phyloP scores from a whole-genome alignment of 2,329 filamentous ascomycete species.

The Ophiognomonia clavigignenti-juglandacearum region DNA sequence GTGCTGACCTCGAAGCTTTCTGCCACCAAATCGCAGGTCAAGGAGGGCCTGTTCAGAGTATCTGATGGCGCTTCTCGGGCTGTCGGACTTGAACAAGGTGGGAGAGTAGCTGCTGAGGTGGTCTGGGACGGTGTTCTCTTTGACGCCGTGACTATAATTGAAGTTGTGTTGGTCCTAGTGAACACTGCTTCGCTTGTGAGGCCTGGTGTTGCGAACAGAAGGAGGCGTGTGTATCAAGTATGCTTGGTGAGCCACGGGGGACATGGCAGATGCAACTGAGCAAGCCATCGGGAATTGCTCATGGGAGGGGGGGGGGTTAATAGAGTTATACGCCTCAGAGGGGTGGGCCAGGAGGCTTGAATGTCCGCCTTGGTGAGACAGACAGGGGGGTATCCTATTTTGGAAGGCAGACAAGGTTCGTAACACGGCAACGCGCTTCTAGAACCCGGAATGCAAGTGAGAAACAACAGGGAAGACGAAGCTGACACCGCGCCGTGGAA shows the following conservation, averaged over 20 bases:
- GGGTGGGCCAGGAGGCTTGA: no score
- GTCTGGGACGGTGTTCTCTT: slow-evolving; percentile 9
- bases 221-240: slow-evolving; percentile 7
- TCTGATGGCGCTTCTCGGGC: not conserved
- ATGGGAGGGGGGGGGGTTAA: no score
- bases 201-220: not conserved
- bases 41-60: not conserved
- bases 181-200: slow-evolving; percentile 8
- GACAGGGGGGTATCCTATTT: not conserved
- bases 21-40: slow-evolving; percentile 3
- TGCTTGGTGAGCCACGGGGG: slow-evolving; percentile 3
- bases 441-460: no score
- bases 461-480: no score
- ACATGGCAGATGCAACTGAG: no score
- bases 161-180: slow-evolving; percentile 8
- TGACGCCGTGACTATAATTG: not conserved
- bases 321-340: no score
- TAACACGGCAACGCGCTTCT: no score
- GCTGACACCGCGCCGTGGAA: no score
- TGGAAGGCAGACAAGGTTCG: not conserved
- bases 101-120: no score
- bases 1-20: slow-evolving; percentile 12
- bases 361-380: not conserved
- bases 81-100: no score
- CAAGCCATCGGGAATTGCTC: slow-evolving; percentile 3